phyloP scores from a whole-genome alignment of 2,329 filamentous ascomycete species.

The Aspergillus brasiliensis region DNA sequence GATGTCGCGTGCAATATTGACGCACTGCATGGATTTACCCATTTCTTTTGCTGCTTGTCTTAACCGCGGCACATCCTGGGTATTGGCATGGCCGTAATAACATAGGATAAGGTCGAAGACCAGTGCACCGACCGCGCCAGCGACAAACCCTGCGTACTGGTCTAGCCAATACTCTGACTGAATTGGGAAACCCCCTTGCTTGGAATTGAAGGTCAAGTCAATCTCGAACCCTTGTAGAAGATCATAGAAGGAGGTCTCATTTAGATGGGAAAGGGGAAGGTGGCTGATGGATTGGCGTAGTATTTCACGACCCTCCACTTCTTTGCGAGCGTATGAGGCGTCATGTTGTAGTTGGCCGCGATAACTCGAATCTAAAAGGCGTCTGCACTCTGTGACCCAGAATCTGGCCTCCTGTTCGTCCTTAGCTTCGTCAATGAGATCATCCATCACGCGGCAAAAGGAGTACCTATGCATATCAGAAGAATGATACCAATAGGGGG shows the following conservation, averaged over 20 bases:
- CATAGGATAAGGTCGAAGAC: constrained; percentile 56
- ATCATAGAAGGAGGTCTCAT: constrained; percentile 62
- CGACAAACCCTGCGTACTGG: constrained; percentile 67
- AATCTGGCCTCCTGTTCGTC: constrained; percentile 27
- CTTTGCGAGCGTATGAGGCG: neutral
- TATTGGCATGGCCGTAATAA: neutral
- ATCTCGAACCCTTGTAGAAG: constrained; percentile 70
- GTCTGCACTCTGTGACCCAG: neutral
- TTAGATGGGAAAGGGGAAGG: constrained; percentile 60
- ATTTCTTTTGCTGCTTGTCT: constrained; percentile 47
- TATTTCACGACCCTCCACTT: neutral
- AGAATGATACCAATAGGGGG: constrained; percentile 11
- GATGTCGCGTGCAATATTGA: constrained; percentile 78
- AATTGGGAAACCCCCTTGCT: constrained; percentile 56
- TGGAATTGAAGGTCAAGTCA: constrained; percentile 59
- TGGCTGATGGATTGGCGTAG: constrained; percentile 51
- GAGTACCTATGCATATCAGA: constrained; percentile 57
- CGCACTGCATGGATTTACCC: constrained; percentile 74
- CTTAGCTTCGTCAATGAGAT: constrained; percentile 68
- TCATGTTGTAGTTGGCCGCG: neutral
- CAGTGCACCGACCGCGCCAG: constrained; percentile 70
- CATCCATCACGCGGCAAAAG: constrained; percentile 73
- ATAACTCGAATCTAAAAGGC: neutral
- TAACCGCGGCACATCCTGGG: neutral
- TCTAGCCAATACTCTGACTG: constrained; percentile 60